Percentiles rank a stretch among this genome's conserved stretches.
Evolutionary conservation across 2,329 filamentous ascomycete species (phyloP).

Genomic region (Pseudocercospora cruenta): DNA sequence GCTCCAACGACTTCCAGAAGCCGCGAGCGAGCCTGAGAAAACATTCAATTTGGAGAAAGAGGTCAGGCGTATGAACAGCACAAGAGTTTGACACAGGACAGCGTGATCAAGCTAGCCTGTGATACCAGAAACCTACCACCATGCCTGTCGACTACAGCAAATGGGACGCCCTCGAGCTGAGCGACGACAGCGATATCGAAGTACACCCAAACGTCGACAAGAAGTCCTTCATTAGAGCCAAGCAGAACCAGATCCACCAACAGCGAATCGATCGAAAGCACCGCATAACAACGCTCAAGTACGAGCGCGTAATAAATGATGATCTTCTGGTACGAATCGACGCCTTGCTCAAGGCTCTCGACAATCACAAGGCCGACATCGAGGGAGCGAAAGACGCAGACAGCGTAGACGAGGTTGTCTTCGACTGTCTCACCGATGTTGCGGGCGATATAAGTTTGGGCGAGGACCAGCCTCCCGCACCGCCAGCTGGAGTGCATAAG

Average conservation of each 20-base stretch:
- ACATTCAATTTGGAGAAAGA: neutral
- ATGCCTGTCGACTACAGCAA: slow-evolving; percentile 73
- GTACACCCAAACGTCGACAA: slow-evolving; percentile 99
- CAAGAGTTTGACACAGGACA: neutral
- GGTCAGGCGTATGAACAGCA: neutral
- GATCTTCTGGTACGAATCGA: slow-evolving; percentile 84
- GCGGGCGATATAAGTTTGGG: slow-evolving; percentile 67
- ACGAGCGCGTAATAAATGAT: slow-evolving; percentile 91
- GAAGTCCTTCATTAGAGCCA: slow-evolving; percentile 95
- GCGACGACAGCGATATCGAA: slow-evolving; percentile 96
- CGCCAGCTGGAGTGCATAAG: slow-evolving; percentile 78
- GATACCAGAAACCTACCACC: neutral
- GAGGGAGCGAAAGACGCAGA: slow-evolving; percentile 62
- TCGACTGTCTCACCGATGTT: slow-evolving; percentile 81
- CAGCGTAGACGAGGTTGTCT: slow-evolving; percentile 79
- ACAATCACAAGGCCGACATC: slow-evolving; percentile 65
- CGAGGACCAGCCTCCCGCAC: slow-evolving; percentile 74
- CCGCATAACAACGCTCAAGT: slow-evolving; percentile 88
- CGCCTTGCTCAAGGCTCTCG: slow-evolving; percentile 72
- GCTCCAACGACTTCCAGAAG: slow-evolving; percentile 1
- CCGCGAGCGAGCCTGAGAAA: neutral
- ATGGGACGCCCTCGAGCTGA: slow-evolving; percentile 91
- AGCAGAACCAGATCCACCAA: slow-evolving; percentile 95
- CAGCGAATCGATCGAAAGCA: slow-evolving; percentile 82
- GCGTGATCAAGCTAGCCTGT: neutral